phyloP scores from a whole-genome alignment of 306 rosid species.

The Mucuna pruriens region DNA sequence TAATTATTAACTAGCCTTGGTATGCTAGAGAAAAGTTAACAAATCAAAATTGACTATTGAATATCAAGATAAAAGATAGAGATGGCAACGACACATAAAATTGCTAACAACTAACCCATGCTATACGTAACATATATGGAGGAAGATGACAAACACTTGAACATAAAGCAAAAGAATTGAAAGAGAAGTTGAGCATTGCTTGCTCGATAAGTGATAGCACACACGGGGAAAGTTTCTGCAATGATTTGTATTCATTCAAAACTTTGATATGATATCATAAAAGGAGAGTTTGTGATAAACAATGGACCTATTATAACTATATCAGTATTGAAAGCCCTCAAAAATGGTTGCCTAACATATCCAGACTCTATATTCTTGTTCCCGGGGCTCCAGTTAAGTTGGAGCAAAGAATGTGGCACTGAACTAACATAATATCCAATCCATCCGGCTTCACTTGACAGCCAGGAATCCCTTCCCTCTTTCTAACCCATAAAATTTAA shows the following conservation, averaged over 20 bases:
- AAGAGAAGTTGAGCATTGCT: background rate
- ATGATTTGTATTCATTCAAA: conserved; percentile 55
- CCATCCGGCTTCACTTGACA: conserved; percentile 37
- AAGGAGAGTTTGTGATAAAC: conserved; percentile 37
- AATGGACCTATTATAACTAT: conserved; percentile 46
- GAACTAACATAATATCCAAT: conserved; percentile 52
- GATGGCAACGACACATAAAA: background rate
- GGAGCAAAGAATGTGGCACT: conserved; percentile 69
- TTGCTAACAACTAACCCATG: background rate
- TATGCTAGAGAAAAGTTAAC: background rate
- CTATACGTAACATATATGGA: conserved; percentile 16
- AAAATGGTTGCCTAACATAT: conserved; percentile 62
- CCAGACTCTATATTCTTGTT: conserved; percentile 44
- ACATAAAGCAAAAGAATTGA: conserved; percentile 5
- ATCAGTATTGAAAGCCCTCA: conserved; percentile 58
- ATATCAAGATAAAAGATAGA: too few relatives aligned
- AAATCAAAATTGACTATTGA: too few relatives aligned
- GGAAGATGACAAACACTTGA: background rate
- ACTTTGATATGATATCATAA: conserved; percentile 36
- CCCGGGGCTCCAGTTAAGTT: conserved; percentile 48
- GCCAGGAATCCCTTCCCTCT: conserved; percentile 48
- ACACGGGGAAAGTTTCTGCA: conserved; percentile 39
- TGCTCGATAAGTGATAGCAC: too few relatives aligned
- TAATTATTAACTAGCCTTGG: background rate
- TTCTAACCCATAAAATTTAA: conserved; percentile 56